These are phyloP conservation scores for Dactylonectria estremocensis DNA, from an alignment of 2,329 filamentous ascomycete genomes.

Conservation along the genomic window DNA sequence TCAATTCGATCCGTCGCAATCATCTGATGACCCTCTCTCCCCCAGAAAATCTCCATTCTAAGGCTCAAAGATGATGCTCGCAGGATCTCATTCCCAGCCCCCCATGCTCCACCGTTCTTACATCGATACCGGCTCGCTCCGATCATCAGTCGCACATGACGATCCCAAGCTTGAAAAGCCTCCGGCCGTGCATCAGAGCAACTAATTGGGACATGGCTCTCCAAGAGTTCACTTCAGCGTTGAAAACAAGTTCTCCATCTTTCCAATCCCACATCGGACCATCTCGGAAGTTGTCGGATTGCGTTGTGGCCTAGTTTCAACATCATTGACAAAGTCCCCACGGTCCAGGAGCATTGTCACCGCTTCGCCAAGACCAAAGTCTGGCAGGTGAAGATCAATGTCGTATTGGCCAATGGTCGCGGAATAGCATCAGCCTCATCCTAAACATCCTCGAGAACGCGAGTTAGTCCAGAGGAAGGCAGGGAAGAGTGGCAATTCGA, in stretches of 20 bases:
- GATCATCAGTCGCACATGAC: background rate
- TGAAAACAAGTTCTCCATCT: background rate
- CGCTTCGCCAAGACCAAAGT: background rate
- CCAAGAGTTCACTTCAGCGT: too few relatives aligned
- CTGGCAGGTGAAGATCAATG: background rate
- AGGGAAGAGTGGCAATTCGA: too few relatives aligned
- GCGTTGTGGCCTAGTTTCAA: background rate
- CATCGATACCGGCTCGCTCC: background rate
- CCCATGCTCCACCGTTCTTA: background rate
- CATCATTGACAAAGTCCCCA: background rate
- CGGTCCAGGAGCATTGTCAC: background rate
- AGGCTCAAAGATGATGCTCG: background rate
- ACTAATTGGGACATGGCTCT: background rate
- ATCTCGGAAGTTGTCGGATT: conserved; percentile 16
- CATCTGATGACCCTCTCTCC: conserved; percentile 4
- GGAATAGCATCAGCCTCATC: too few relatives aligned
- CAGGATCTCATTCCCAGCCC: background rate
- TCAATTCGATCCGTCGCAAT: background rate
- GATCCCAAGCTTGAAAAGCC: conserved; percentile 4
- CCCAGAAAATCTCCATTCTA: conserved; percentile 13
- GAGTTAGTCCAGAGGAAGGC: too few relatives aligned
- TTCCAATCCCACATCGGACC: conserved; percentile 24
- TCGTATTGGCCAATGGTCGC: too few relatives aligned
- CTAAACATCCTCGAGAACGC: too few relatives aligned
- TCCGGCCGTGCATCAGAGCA: conserved; percentile 14